phyloP scores from a whole-genome alignment of 805 yeast genomes.

The Saccharomycopsis microspora region DNA sequence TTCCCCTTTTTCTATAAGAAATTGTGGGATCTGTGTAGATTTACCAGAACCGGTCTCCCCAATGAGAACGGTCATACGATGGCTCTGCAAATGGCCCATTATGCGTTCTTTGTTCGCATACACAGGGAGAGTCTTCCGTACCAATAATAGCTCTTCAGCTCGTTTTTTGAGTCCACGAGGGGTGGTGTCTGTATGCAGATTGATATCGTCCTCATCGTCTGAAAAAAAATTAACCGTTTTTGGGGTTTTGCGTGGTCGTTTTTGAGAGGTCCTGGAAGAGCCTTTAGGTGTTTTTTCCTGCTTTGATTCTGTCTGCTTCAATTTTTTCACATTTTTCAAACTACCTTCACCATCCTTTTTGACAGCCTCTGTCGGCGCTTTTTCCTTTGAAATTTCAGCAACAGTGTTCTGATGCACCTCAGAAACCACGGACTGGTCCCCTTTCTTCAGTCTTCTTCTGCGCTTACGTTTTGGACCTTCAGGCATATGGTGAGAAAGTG shows the following conservation, averaged over 20 bases:
- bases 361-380: too few species aligned
- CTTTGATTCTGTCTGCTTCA: background rate
- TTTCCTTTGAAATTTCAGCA: too few species aligned
- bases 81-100: constrained; percentile 36
- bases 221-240: constrained; percentile 2
- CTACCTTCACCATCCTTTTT: too few species aligned
- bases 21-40: constrained; percentile 94
- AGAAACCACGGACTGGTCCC: too few species aligned
- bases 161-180: constrained; percentile 20
- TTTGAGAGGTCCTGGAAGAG: background rate
- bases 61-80: constrained; percentile 69
- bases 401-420: too few species aligned
- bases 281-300: background rate
- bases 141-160: constrained; percentile 34
- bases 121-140: constrained; percentile 60
- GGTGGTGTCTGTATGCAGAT: too few species aligned
- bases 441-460: too few species aligned
- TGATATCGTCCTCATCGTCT: constrained; percentile 10
- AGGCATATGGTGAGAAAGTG: too few species aligned
- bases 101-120: constrained; percentile 59
- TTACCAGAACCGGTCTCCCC: constrained; percentile 99
- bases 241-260: background rate
- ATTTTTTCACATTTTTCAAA: too few species aligned
- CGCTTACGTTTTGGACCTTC: too few species aligned
- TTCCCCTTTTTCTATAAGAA: constrained; percentile 44